These are phyloP conservation scores for Paraleonurus japonicus DNA, from an alignment of 257 asterid genomes.

Conservation along the genomic window DNA sequence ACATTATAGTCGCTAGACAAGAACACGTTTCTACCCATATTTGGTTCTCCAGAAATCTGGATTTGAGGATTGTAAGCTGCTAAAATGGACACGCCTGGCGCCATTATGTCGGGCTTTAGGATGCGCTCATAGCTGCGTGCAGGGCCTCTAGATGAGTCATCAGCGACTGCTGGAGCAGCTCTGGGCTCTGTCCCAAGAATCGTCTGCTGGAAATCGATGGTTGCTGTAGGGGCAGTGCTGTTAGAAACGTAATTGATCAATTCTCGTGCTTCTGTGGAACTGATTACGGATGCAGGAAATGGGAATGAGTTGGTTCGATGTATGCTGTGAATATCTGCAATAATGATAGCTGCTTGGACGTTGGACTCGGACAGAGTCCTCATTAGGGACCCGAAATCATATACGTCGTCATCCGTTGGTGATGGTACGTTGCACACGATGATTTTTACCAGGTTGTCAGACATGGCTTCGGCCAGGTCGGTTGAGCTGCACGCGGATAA, in stretches of 20 bases:
- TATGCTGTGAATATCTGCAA: slow-evolving; percentile 21
- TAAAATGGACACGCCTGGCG: slow-evolving; percentile 36
- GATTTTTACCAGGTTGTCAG: background rate
- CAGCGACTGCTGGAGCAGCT: slow-evolving; percentile 30
- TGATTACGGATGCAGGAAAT: slow-evolving; percentile 33
- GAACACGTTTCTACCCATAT: slow-evolving; percentile 12
- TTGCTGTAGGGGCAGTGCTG: slow-evolving; percentile 22
- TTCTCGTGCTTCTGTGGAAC: slow-evolving; percentile 6
- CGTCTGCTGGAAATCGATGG: slow-evolving; percentile 37
- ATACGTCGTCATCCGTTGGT: background rate
- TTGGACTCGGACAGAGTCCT: background rate
- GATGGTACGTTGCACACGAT: slow-evolving; percentile 20
- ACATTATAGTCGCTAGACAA: slow-evolving; percentile 29
- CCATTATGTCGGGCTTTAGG: slow-evolving; percentile 43
- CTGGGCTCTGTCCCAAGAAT: slow-evolving; percentile 35
- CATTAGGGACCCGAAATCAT: background rate
- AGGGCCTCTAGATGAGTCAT: slow-evolving; percentile 38
- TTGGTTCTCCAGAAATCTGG: background rate
- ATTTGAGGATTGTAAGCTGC: slow-evolving; percentile 33
- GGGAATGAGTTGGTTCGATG: slow-evolving; percentile 19
- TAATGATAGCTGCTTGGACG: slow-evolving; percentile 25
- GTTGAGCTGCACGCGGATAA: slow-evolving; percentile 17
- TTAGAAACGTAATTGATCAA: slow-evolving; percentile 20
- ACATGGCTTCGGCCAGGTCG: slow-evolving; percentile 14
- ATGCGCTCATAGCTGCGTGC: slow-evolving; percentile 23